Conservation (phyloP, 352 stramenopile genomes). For the Blastocystis sp. region DNA sequence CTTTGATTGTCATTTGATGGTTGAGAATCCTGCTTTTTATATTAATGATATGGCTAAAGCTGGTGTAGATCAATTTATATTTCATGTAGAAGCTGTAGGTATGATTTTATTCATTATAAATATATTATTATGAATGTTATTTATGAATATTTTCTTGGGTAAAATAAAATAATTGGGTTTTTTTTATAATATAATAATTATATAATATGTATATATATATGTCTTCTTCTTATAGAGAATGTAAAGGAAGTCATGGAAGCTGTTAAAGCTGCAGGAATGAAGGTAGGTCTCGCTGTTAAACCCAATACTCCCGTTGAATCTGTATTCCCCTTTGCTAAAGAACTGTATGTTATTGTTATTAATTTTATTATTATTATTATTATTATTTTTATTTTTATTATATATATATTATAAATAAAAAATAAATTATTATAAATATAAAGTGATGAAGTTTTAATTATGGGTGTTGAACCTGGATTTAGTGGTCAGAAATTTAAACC, state of each 20-base stretch:
- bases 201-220: conserved; percentile 4
- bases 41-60: conserved; percentile 76
- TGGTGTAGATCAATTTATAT: conserved; percentile 77
- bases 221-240: conserved; percentile 24
- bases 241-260: conserved; percentile 22
- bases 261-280: conserved; percentile 60
- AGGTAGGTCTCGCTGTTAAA: conserved; percentile 78
- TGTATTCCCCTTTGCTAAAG: conserved; percentile 48
- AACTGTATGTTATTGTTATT: no score
- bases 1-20: conserved; percentile 95
- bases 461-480: conserved; percentile 92
- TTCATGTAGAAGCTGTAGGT: conserved; percentile 66
- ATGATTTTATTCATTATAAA: conserved; percentile 54
- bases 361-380: no score
- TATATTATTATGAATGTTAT: no score
- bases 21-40: conserved; percentile 76
- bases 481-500: conserved; percentile 83
- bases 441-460: conserved; percentile 78
- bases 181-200: conserved; percentile 56
- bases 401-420: conserved; percentile 41
- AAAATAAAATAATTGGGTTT: no score
- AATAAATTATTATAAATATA: conserved; percentile 45
- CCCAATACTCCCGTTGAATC: conserved; percentile 67
- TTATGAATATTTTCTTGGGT: no score
- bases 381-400: conserved; percentile 11